Base-by-base conservation (phyloP, 305 asterid genomes). In the Rubia peregrina region DNA sequence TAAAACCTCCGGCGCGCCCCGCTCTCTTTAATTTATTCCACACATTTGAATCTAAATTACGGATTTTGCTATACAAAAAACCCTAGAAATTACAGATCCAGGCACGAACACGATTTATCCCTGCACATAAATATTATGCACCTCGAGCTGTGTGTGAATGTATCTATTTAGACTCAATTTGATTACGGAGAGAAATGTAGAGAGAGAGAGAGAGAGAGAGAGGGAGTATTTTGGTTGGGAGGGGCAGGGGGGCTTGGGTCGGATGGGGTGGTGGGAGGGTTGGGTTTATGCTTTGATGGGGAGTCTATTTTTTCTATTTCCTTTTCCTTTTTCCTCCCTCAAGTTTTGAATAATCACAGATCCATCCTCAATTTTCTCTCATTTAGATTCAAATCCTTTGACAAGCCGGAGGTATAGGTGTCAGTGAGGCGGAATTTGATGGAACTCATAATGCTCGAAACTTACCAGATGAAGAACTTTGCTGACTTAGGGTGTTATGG, bases 181-280 rank as follows among this genome's bases (percentile, higher is more conserved):
- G 79, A 72, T 67, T 74, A 33, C 55, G 70, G 40, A 62, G 65
- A 69, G 71, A 65, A 74, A 68, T 59, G 12, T 63, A 75, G 70
- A n/a, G 76, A 74, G 76, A 75, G 70, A n/a, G 76, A 74, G 76
- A 75, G 70, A n/a, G 76, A 74, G 76, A 75, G 70, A n/a, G 76
- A 74, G 76, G 6, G 9, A 9, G 56, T 64, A 53, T 24, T 49
- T 16, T 48, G 10, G 8, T 49, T 4, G 41, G 30, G 17, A 36
- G 48, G 36, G 0, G 13, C 6, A 1, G 59, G 24, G 24, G 21
- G 7, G 24, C 5, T 53, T 53, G 40, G 42, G 71, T 1, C 53
- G 61, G 7, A 46, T 6, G 72, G 38, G 65, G 9, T 53, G 59
- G 59, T 53, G 59, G 59, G 19, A 21, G 59, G 24, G 24, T 53